Base-by-base conservation (phyloP, 768 basidiomycete genomes). In the Megacollybia marginata region DNA sequence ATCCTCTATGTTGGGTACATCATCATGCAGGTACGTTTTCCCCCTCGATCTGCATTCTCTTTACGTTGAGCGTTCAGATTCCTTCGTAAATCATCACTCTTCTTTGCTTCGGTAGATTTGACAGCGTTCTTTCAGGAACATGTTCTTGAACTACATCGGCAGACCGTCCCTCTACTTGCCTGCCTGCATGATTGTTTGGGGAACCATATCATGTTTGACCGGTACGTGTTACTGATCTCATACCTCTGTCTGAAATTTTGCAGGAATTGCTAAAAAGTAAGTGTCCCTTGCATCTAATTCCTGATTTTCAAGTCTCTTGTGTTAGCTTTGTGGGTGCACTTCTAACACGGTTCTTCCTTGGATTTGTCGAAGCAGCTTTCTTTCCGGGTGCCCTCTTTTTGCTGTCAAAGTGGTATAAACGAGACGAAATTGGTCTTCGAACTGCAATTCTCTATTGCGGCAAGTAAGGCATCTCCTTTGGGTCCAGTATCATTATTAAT, bases 1-100 rank as follows among this genome's bases (percentile, higher is more conserved):
- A 77, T 84, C 44, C 70, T 88, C 32, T 89, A 86, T 57, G 72
- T 87, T 32, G 76, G 86, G 10, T 88, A 88, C 59, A 84, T 84
- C 50, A 63, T 86, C 35, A 87, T 88, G 85, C 87, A 89, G 23
- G 23, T 28, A 6, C 23, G 23, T 6, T 28, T 6, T 28, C 23
- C 6, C 4, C 2, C 4, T 6, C 23, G 23, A 28, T 6, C 23
- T 28, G 23, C 23, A 28, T 28, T 28, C 23, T 28, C 23, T 28
- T 28, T 28, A 28, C 23, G 6, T 28, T 28, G 23, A 28, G 23
- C 23, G 23, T 28, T 28, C 6, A 28, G 61, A 74, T 89, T 48
- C 86, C 86, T 38, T 86, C 82, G 82, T 85, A 57, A 65, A 82
- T 66, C 4, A 49, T 31, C 16, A 11, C 13, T 32, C 11, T 42